Conservation (phyloP, 2,329 filamentous ascomycete genomes). For the Penicillium sumatraense region DNA sequence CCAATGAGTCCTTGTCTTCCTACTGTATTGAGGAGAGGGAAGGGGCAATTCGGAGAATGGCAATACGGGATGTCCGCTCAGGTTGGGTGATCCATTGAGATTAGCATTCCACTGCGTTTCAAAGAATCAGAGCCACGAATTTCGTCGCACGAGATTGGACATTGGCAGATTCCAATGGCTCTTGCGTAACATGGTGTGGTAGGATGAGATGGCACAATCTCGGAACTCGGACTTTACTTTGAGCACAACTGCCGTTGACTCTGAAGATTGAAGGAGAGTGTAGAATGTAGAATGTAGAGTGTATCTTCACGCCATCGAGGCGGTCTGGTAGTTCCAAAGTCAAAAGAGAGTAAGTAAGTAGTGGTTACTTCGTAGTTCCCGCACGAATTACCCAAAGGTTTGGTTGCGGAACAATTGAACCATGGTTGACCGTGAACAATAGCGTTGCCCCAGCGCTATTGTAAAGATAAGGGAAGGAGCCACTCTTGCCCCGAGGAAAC, state of each 20-base stretch:
- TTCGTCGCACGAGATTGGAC: constrained; percentile 5
- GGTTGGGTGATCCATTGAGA: not conserved
- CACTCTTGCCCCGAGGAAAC: no score
- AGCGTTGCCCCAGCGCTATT: not conserved
- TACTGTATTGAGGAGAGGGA: not conserved
- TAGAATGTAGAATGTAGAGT: not conserved
- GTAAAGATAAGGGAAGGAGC: no score
- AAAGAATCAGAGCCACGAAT: constrained; percentile 3
- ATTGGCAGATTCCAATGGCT: not conserved
- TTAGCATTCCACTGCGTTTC: not conserved
- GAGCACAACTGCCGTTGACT: not conserved
- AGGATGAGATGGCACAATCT: constrained; percentile 2
- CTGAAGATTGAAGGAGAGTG: not conserved
- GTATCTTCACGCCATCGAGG: not conserved
- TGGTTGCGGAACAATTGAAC: no score
- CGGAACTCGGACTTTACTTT: not conserved
- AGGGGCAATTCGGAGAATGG: not conserved
- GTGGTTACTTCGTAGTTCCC: no score
- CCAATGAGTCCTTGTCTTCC: no score
- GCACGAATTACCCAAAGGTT: not conserved
- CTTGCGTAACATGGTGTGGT: constrained; percentile 7
- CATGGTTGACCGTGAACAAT: constrained; percentile 3
- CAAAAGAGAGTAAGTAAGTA: no score
- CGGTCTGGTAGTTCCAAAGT: not conserved
- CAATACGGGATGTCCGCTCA: not conserved